Evolutionary conservation across 768 basidiomycete species (phyloP).

Genomic region (Lentinula edodes): DNA sequence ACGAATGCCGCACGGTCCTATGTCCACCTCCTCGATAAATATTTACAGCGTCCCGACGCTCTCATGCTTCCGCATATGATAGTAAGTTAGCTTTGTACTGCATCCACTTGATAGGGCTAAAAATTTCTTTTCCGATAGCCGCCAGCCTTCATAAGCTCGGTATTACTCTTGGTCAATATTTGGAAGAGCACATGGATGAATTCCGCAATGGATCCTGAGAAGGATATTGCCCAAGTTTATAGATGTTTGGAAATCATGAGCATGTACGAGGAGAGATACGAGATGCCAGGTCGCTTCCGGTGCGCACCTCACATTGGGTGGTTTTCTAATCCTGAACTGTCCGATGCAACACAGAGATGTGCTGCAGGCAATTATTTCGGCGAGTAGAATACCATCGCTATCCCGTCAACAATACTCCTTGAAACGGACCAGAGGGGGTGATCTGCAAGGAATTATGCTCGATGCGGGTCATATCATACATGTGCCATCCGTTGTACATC

Average conservation of each 20-base stretch:
- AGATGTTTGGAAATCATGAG: conserved; percentile 1
- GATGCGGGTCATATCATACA: not conserved
- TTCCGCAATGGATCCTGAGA: not conserved
- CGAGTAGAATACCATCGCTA: not conserved
- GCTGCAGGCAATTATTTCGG: not conserved
- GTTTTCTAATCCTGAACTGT: not conserved
- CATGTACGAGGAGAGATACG: conserved; percentile 2
- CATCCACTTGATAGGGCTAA: not conserved
- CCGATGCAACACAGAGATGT: not conserved
- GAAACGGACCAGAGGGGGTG: not conserved
- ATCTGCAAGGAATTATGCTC: not conserved
- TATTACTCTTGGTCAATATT: not conserved
- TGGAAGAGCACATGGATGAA: conserved; percentile 2
- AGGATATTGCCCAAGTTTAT: not conserved
- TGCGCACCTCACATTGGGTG: not conserved
- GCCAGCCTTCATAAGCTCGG: not conserved
- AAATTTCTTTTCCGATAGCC: conserved; percentile 9
- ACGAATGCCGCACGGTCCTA: conserved; percentile 29
- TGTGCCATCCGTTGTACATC: not conserved
- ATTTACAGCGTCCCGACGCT: conserved; percentile 5
- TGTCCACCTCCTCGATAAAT: conserved; percentile 32
- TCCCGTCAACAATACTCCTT: not conserved
- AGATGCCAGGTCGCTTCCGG: not conserved
- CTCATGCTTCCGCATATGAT: not conserved
- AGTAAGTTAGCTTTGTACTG: not conserved